phyloP scores from a whole-genome alignment of 2,329 filamentous ascomycete genomes.

The Nemania abortiva region DNA sequence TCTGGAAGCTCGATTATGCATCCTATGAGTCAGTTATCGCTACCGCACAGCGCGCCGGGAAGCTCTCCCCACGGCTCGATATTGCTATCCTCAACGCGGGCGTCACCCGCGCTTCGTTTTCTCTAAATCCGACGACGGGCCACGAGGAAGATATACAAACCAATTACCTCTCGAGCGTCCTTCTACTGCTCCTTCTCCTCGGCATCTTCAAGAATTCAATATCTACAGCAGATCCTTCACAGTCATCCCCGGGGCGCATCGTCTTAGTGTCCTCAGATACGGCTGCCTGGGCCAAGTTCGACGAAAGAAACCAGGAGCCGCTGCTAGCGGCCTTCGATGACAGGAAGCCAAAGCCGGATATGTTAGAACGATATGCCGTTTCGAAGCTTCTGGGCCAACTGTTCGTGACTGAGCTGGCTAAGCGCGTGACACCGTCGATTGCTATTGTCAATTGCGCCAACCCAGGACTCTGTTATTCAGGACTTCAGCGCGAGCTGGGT shows the following conservation, averaged over 20 bases:
- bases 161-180: neutral
- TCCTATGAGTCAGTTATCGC: neutral
- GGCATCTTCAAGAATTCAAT: neutral
- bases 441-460: slow-evolving; percentile 31
- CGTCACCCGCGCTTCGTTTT: neutral
- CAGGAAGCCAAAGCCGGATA: neutral
- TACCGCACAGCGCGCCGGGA: neutral
- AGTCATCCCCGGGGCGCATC: neutral
- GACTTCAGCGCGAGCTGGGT: slow-evolving; percentile 11
- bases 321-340: neutral
- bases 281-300: slow-evolving; percentile 34
- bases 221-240: neutral
- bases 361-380: slow-evolving; percentile 31
- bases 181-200: neutral
- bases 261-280: slow-evolving; percentile 11
- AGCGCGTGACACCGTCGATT: slow-evolving; percentile 40
- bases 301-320: neutral
- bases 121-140: neutral
- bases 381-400: slow-evolving; percentile 49
- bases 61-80: neutral
- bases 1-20: slow-evolving; percentile 6
- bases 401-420: slow-evolving; percentile 47
- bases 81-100: slow-evolving; percentile 8
- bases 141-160: slow-evolving; percentile 4
- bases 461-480: slow-evolving; percentile 36